Base-by-base conservation (phyloP, 2,329 filamentous ascomycete species). In the Emmonsiellopsis sp. region DNA sequence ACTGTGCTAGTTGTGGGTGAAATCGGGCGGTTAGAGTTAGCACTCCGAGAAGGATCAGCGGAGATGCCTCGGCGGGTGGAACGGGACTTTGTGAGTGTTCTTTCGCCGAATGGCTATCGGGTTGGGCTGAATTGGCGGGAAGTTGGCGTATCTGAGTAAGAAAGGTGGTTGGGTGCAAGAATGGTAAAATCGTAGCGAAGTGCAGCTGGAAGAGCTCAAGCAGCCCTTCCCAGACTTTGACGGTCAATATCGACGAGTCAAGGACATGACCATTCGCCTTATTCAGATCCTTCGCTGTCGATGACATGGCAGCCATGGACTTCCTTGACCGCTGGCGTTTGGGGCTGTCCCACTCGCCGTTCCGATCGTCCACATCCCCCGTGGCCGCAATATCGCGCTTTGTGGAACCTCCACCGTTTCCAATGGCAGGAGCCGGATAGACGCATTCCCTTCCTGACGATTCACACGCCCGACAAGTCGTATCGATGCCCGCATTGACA, bases 391-490 rank as follows among this genome's bases (percentile, higher is more conserved):
- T 58, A 48, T 72, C 46, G 39, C 70, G 55, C 67, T 68, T 63
- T 70, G 72, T 55, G 62, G 47, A 39, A 42, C 53, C 59, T 36
- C 62, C 65, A 44, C 62, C 65, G 9, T 66, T 64, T 10, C 68
- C 68, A 50, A 69, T 63, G 33, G 70, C 69, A 2, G 71, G 71
- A 32, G 69, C 65, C 7, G 86, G 85, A 67, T 90, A 89, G 57
- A 80, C 79, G 65, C 88, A 93, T 55, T 87, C 80, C 64, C 86
- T 80, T 44, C 84, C 82, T 49, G 81, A 81, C 55, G 83, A 83
- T 64, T 85, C 80, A 66, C 88, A 94, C 10, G 83, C 83, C 57
- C 87, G 82, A 72, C 88, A 94, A 13, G 81, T 82, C 13, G 82
- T 84, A 57, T 80, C 80, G 54, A 84, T 80, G 56, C 87, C 87